Base-by-base conservation (phyloP, 2,329 filamentous ascomycete species). In the Zelopaecilomyces penicillatus region DNA sequence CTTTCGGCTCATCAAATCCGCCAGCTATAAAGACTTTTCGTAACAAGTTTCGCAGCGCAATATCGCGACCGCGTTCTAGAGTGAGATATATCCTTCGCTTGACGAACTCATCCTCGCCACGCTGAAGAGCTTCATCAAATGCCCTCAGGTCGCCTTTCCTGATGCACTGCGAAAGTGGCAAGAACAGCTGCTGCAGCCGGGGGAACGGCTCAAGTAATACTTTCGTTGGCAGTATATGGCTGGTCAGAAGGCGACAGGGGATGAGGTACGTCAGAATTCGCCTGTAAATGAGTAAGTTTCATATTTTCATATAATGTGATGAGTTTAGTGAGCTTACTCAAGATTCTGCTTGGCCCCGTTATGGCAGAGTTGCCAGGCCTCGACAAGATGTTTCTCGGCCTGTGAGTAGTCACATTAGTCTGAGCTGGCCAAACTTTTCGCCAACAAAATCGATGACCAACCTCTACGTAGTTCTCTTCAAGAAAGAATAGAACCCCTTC, bases 191-290 rank as follows among this genome's bases (percentile, higher is more conserved):
- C 61, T 90, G 81, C 2, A 98, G 75, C 12, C 73, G 76, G 8
- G 91, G 88, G 55, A 85, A 93, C 5, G 82, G 82, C 35, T 76
- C 71, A 1, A 98, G 75, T 1, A 97, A 75, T 39, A 71, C 62
- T 43, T 74, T 67, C 42, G 80, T 88, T 1, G 93, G 94, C 2
- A 98, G 77, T 0, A 83, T 85, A 60, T 95, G 89, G 29, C 79
- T 87, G 3, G 87, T 97, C 45, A 98, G 76, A 30, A 98, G 79
- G 53, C 88, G 88, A 51, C 90, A 96, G 0, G 93, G 93, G 42
- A 98, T 90, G 8, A 98, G 80, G 57, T 98, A 98, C 3, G 85
- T 95, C 30, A 98, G 74, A 44, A 98, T 97, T 45, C 93, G 76
- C 58, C 87, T 93, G 53, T 5, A 5, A 39, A 50, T 67, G 44